Evolutionary conservation across 805 yeast genomes (phyloP), one percentile per base, ranked within the genome.

Genomic region (Blastobotrys muscicola): DNA sequence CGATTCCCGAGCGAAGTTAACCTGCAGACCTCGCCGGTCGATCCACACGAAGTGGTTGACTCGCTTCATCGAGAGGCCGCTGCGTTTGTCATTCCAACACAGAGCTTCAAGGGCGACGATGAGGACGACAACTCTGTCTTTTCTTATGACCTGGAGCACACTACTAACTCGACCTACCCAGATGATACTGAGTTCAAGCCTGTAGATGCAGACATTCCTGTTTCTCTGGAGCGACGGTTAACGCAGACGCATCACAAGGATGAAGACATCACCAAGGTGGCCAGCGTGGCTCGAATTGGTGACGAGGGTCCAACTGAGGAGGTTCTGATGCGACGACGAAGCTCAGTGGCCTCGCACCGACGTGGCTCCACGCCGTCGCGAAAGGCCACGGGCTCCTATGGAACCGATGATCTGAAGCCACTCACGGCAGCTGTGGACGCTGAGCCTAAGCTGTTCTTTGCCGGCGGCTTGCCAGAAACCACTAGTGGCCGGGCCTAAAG

Each of bases 311-410:
- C 50, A 10, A 20, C 38, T 9, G 51, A 54, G n/a, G 56, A 50
- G 16, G 50, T 50, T 6, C 36, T 56, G 35, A 38, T 37, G 36
- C 50, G 56, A 44, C 53, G 66, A 33, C 45, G 58, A 29, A 44
- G 50, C 29, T 53, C 63, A 6, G 55, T 59, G 6, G 50, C 53
- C 2, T 43, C 57, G 4, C 33, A 32, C 42, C 30, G 42, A 12
- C 26, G 26, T 4, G 13, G 39, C 14, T 34, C 45, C 10, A 32
- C 42, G 9, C 45, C 39, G 8, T 51, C 59, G 3, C 53, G 66
- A 29, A 50, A 53, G n/a, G 58, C 66, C 36, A 62, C 66, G 3
- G 66, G 61, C 7, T 54, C 61, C 4, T 61, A 53, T 44, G 61
- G 61, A 11, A 43, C 49, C 12, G 47, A 38, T 3, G 63, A 57